Evolutionary conservation across 169 alveolate species (phyloP).

Genomic region (Plasmodium knowlesi): DNA sequence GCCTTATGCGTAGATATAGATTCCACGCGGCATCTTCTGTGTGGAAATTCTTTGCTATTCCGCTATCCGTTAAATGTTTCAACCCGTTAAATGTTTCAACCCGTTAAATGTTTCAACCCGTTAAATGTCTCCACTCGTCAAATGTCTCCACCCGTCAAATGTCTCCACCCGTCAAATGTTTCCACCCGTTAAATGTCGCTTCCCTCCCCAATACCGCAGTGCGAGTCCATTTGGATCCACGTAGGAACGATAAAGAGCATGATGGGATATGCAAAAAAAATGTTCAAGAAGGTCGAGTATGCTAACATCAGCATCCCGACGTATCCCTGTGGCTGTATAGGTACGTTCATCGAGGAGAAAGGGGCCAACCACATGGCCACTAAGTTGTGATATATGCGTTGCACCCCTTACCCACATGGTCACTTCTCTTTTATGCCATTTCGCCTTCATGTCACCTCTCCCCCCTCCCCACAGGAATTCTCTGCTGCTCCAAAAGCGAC

Average conservation of each 20-base stretch:
- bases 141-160: neutral
- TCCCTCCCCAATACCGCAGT: slow-evolving; percentile 15
- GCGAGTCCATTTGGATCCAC: slow-evolving; percentile 73
- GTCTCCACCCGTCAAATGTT: too few species aligned
- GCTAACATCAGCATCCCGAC: slow-evolving; percentile 75
- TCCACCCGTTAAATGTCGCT: too few species aligned
- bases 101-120: too few species aligned
- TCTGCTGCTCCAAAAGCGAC: slow-evolving; percentile 66
- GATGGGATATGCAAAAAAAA: slow-evolving; percentile 58
- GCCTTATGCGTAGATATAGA: neutral
- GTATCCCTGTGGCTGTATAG: slow-evolving; percentile 76
- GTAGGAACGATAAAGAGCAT: slow-evolving; percentile 64
- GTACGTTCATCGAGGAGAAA: neutral
- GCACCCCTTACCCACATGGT: neutral
- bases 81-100: too few species aligned
- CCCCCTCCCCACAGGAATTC: slow-evolving; percentile 4
- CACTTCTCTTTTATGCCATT: neutral
- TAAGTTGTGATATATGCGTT: neutral
- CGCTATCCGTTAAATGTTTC: too few species aligned
- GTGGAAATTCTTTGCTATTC: neutral
- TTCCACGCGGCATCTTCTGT: neutral
- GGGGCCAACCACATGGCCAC: neutral
- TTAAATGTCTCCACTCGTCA: too few species aligned
- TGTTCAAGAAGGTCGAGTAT: slow-evolving; percentile 70
- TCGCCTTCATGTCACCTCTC: neutral